These are phyloP conservation scores for Oryza australiensis DNA, from an alignment of 176 grass and related monocot species.

Conservation along the genomic window DNA sequence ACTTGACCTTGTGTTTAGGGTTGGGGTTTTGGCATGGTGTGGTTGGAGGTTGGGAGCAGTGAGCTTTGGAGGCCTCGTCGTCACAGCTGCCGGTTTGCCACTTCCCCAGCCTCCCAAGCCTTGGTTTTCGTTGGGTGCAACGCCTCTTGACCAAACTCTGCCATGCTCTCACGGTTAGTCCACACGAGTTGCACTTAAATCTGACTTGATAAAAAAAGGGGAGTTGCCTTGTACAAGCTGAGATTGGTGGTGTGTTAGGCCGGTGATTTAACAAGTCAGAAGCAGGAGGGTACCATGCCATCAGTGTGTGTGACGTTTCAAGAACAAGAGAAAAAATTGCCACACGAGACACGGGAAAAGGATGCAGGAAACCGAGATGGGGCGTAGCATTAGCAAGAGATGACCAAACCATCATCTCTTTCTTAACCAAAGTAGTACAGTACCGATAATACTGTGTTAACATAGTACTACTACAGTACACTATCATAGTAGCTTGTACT, in stretches of 20 bases:
- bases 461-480: no score
- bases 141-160: conserved; percentile 32
- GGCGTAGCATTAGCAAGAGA: no score
- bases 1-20: conserved; percentile 20
- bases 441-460: no score
- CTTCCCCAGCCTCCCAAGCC: neutral
- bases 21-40: conserved; percentile 31
- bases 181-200: conserved; percentile 3
- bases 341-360: neutral
- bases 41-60: conserved; percentile 33
- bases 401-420: no score
- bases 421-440: no score
- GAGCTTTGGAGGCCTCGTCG: conserved; percentile 43
- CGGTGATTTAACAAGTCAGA: neutral
- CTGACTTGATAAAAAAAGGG: neutral
- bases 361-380: neutral
- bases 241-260: neutral
- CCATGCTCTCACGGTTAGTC: conserved; percentile 6
- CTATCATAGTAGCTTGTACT: no score
- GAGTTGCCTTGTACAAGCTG: neutral
- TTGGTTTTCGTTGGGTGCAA: conserved; percentile 42
- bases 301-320: neutral
- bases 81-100: conserved; percentile 7
- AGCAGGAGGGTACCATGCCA: neutral
- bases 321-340: neutral